Evolutionary conservation across 1,139 yeast species (phyloP).

Genomic region (Candida dubliniensis): DNA sequence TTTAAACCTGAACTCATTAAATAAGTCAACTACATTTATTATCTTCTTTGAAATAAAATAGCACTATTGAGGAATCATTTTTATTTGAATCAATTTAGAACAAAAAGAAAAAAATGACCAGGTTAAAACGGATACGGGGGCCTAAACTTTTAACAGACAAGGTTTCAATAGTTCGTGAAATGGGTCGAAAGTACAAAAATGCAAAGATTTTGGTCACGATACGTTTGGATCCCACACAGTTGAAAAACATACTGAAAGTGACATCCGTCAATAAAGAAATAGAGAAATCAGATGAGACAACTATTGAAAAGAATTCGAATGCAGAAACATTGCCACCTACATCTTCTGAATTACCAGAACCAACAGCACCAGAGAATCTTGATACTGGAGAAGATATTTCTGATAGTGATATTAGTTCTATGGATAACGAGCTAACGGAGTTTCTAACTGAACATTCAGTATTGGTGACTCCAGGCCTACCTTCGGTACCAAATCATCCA

Average conservation of each 20-base stretch:
- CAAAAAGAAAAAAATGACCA: background rate
- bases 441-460: conserved; percentile 4
- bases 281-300: background rate
- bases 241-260: background rate
- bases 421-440: conserved; percentile 18
- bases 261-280: background rate
- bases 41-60: too few relatives aligned
- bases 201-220: background rate
- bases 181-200: background rate
- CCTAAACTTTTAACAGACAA: background rate
- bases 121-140: background rate
- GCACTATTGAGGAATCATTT: too few relatives aligned
- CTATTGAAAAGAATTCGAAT: background rate
- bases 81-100: too few relatives aligned
- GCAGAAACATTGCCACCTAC: background rate
- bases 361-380: background rate
- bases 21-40: too few relatives aligned
- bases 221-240: background rate
- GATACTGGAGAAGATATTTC: background rate
- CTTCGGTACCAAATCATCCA: background rate
- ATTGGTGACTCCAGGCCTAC: background rate
- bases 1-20: too few relatives aligned
- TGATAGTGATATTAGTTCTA: conserved; percentile 10
- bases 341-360: background rate
- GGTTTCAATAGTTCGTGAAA: background rate